These are phyloP conservation scores for Pseudogymnoascus destructans DNA, from an alignment of 2,329 filamentous ascomycete species.

Conservation along the genomic window DNA sequence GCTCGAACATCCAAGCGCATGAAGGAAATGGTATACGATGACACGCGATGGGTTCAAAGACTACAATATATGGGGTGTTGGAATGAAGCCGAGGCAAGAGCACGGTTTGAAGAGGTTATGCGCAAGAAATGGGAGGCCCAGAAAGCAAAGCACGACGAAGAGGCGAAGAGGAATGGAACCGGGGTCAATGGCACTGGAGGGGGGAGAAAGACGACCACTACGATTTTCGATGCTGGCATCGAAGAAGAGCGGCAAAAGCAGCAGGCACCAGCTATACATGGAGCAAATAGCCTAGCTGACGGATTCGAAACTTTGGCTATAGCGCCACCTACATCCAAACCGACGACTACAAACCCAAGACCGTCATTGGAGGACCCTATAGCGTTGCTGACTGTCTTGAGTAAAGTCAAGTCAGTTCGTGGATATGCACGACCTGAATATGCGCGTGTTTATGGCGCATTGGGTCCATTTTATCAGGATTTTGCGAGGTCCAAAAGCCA, in stretches of 20 bases:
- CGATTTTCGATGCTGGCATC: conserved; percentile 59
- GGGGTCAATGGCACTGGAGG: conserved; percentile 20
- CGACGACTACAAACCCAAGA: conserved; percentile 20
- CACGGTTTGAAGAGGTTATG: conserved; percentile 62
- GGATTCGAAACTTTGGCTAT: conserved; percentile 71
- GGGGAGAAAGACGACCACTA: conserved; percentile 35
- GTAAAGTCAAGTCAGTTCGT: conserved; percentile 61
- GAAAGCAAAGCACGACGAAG: conserved; percentile 28
- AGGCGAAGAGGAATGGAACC: conserved; percentile 23
- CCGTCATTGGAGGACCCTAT: conserved; percentile 40
- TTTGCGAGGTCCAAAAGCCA: conserved; percentile 58
- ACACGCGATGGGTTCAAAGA: conserved; percentile 83
- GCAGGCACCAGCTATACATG: conserved; percentile 20
- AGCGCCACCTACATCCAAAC: conserved; percentile 27
- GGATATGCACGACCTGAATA: conserved; percentile 83
- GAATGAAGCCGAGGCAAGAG: conserved; percentile 78
- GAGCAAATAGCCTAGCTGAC: conserved; percentile 36
- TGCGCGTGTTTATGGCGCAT: conserved; percentile 74
- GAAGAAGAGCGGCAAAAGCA: conserved; percentile 48
- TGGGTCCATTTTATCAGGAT: conserved; percentile 83
- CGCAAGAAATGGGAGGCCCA: conserved; percentile 46
- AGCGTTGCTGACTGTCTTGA: conserved; percentile 55
- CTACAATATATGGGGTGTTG: conserved; percentile 80
- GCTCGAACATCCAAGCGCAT: conserved; percentile 74
- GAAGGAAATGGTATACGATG: conserved; percentile 98